Conservation (phyloP, 345 rosid genomes). For the Brassica carinata region DNA sequence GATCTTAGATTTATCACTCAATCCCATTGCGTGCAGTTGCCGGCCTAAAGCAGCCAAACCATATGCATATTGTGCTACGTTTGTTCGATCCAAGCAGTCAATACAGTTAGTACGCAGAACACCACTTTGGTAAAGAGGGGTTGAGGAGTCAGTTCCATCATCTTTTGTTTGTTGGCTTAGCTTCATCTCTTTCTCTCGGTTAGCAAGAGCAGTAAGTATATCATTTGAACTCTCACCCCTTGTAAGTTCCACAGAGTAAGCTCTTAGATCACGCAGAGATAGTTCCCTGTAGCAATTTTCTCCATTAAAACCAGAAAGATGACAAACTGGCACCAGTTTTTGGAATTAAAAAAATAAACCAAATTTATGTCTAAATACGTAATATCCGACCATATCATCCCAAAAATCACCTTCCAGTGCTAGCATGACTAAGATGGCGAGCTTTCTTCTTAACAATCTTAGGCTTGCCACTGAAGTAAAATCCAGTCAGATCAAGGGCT, state of each 20-base stretch:
- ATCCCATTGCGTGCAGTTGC: slow-evolving; percentile 89
- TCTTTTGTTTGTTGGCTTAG: slow-evolving; percentile 51
- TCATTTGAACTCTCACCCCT: slow-evolving; percentile 66
- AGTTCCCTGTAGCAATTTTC: slow-evolving; percentile 48
- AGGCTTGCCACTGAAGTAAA: slow-evolving; percentile 88
- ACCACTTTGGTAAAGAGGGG: slow-evolving; percentile 81
- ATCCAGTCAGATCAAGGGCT: slow-evolving; percentile 92
- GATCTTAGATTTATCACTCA: slow-evolving; percentile 74
- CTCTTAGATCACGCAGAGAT: slow-evolving; percentile 72
- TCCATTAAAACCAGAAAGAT: slow-evolving; percentile 14
- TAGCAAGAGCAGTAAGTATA: slow-evolving; percentile 49
- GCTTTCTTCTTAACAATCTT: slow-evolving; percentile 62
- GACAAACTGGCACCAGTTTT: slow-evolving; percentile 17
- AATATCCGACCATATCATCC: slow-evolving; percentile 1
- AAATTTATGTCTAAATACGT: slow-evolving; percentile 56
- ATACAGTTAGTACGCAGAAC: slow-evolving; percentile 97
- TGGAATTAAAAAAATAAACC: not conserved
- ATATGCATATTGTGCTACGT: slow-evolving; percentile 97
- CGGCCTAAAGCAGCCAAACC: slow-evolving; percentile 96
- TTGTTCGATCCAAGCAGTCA: slow-evolving; percentile 97
- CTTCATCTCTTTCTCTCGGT: slow-evolving; percentile 64
- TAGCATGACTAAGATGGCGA: slow-evolving; percentile 56
- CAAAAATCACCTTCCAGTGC: slow-evolving; percentile 60
- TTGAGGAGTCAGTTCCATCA: slow-evolving; percentile 45
- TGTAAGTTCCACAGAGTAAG: slow-evolving; percentile 67